phyloP scores from a whole-genome alignment of 176 grass and related monocot genomes.

The Lolium rigidum region DNA sequence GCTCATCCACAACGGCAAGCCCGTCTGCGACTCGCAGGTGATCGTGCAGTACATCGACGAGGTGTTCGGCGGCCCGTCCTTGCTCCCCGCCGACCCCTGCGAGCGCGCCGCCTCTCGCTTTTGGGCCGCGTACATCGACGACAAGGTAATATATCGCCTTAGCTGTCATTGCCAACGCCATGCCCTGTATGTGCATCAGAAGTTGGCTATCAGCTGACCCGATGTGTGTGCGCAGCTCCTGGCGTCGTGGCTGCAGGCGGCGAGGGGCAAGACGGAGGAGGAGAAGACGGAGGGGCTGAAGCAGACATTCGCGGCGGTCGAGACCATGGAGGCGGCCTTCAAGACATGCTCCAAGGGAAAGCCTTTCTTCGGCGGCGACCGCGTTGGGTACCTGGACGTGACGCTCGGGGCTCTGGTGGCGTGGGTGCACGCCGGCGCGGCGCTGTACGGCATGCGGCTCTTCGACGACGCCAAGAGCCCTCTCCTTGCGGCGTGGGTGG shows the following conservation, averaged over 20 bases:
- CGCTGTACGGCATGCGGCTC: slow-evolving; percentile 20
- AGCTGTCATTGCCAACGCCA: too few relatives aligned
- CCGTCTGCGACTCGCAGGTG: slow-evolving; percentile 53
- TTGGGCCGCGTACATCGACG: slow-evolving; percentile 57
- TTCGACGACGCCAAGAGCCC: slow-evolving; percentile 38
- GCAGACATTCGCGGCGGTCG: background rate
- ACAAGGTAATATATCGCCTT: slow-evolving; percentile 35
- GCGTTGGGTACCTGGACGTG: slow-evolving; percentile 43
- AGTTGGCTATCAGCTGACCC: background rate
- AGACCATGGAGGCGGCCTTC: slow-evolving; percentile 44
- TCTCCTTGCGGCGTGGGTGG: slow-evolving; percentile 32
- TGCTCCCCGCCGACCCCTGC: slow-evolving; percentile 53
- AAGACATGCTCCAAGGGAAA: slow-evolving; percentile 33
- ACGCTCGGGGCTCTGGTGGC: slow-evolving; percentile 23
- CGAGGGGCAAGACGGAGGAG: slow-evolving; percentile 34
- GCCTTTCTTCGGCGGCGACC: slow-evolving; percentile 46
- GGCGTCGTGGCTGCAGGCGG: background rate
- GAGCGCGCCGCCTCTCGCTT: slow-evolving; percentile 56
- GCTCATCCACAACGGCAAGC: slow-evolving; percentile 57
- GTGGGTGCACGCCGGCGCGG: slow-evolving; percentile 30
- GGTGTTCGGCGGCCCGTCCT: slow-evolving; percentile 13
- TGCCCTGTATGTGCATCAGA: background rate
- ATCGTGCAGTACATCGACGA: slow-evolving; percentile 77
- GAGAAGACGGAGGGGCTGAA: slow-evolving; percentile 20
- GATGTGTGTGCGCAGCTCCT: background rate